Evolutionary conservation across 2,329 filamentous ascomycete species (phyloP).

Genomic region (Fusarium nodosum): DNA sequence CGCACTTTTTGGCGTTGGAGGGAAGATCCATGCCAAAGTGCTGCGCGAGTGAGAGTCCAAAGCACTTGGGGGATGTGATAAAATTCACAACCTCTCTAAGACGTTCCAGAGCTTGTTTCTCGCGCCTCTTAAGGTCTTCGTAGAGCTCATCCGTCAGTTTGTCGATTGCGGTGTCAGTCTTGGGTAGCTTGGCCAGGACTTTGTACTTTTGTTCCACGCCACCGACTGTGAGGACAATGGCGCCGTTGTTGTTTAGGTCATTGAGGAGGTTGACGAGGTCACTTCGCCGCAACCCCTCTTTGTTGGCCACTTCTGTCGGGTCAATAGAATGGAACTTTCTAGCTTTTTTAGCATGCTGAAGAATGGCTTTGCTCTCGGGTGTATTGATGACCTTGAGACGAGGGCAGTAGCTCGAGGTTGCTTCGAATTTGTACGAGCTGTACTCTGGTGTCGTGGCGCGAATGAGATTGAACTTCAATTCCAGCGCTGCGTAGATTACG

Average conservation of each 20-base stretch:
- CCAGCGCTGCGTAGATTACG: conserved; percentile 71
- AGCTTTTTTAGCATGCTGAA: conserved; percentile 56
- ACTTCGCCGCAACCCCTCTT: conserved; percentile 55
- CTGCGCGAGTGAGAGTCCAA: conserved; percentile 64
- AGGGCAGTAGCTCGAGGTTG: conserved; percentile 51
- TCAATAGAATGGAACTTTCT: conserved; percentile 63
- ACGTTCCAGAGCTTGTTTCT: conserved; percentile 65
- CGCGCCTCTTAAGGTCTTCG: conserved; percentile 63
- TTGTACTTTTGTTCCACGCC: conserved; percentile 69
- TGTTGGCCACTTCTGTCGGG: conserved; percentile 56
- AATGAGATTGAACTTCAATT: conserved; percentile 69
- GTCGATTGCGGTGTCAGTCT: conserved; percentile 57
- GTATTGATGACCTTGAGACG: conserved; percentile 56
- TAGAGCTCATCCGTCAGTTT: conserved; percentile 63
- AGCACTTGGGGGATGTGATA: conserved; percentile 65
- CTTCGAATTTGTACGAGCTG: conserved; percentile 66
- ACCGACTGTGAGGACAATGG: conserved; percentile 64
- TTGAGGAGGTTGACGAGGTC: conserved; percentile 69
- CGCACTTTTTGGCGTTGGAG: conserved; percentile 61
- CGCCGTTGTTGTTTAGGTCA: conserved; percentile 63
- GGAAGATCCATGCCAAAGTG: conserved; percentile 70
- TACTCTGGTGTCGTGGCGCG: conserved; percentile 71
- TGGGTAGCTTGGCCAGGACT: conserved; percentile 62
- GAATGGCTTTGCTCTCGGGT: conserved; percentile 60
- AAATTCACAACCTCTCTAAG: conserved; percentile 66